Conservation (phyloP, 179 eudicot species). For the Heliamphora pulchella region DNA sequence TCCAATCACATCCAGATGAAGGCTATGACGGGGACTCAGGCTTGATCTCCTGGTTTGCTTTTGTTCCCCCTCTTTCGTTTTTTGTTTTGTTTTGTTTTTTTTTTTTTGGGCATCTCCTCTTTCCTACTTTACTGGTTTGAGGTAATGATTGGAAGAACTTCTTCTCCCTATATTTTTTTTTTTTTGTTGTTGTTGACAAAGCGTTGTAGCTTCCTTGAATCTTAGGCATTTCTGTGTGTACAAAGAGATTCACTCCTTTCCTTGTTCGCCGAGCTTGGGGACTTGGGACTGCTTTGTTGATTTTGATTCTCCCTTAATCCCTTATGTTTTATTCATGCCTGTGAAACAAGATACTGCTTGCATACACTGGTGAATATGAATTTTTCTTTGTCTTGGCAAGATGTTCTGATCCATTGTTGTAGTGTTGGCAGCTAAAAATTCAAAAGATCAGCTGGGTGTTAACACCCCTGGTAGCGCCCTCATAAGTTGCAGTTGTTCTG, state of each 20-base stretch:
- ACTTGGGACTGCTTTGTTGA: background rate
- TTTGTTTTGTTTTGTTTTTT: background rate
- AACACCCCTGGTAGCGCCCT: background rate
- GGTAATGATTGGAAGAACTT: constrained; percentile 9
- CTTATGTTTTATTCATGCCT: background rate
- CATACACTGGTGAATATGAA: background rate
- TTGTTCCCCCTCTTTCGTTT: background rate
- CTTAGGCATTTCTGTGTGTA: background rate
- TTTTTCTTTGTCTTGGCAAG: no score
- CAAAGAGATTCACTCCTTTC: background rate
- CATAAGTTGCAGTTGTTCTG: background rate
- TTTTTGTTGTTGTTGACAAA: background rate
- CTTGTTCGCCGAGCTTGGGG: background rate
- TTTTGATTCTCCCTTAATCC: background rate
- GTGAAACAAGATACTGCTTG: background rate
- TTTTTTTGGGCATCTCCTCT: background rate
- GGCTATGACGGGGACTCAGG: constrained; percentile 75
- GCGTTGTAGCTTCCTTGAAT: background rate
- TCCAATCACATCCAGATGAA: constrained; percentile 71
- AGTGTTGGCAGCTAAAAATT: background rate
- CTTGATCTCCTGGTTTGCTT: constrained; percentile 28
- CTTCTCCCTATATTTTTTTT: no score
- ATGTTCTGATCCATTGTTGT: background rate
- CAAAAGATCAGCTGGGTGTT: background rate
- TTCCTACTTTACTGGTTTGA: background rate